Evolutionary conservation across 495 filamentous ascomycete species (phyloP).

Genomic region (Aspergillus ellipticus): DNA sequence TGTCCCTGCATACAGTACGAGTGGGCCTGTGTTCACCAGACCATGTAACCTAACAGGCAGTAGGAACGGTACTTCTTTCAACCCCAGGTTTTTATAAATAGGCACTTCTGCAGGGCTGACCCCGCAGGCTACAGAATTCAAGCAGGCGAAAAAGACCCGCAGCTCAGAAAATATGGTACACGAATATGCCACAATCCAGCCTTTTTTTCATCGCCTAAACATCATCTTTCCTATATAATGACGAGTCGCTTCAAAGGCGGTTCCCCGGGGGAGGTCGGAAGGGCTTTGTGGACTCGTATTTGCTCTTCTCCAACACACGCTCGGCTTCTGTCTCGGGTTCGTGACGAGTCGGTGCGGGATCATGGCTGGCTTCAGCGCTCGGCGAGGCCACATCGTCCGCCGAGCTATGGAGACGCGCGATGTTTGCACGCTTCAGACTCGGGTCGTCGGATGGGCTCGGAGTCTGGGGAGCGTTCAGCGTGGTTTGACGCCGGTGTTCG

Average conservation of each 20-base stretch:
- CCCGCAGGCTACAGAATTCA: not conserved
- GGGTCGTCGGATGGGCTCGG: constrained; percentile 24
- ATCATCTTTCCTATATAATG: not conserved
- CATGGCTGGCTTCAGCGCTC: constrained; percentile 71
- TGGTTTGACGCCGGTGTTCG: constrained; percentile 39
- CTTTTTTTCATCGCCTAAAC: not conserved
- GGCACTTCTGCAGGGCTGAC: not conserved
- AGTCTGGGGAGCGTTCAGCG: constrained; percentile 8
- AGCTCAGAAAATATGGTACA: not conserved
- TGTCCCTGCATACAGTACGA: not conserved
- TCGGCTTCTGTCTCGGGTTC: constrained; percentile 69
- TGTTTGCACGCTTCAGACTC: constrained; percentile 34
- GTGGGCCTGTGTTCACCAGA: too few relatives aligned
- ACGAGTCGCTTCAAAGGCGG: constrained; percentile 54
- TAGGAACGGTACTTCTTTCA: not conserved
- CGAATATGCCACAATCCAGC: not conserved
- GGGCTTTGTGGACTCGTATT: constrained; percentile 78
- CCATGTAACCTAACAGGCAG: not conserved
- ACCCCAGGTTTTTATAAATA: not conserved
- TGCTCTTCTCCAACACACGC: constrained; percentile 73
- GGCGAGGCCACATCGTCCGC: constrained; percentile 64
- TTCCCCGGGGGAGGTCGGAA: constrained; percentile 77
- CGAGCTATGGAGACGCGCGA: constrained; percentile 32
- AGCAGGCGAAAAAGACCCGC: not conserved
- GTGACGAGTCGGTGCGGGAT: constrained; percentile 85